Percentiles rank a stretch among this genome's conserved stretches.
phyloP scores from a whole-genome alignment of 345 rosid species.

The Arabidopsis arenosa region DNA sequence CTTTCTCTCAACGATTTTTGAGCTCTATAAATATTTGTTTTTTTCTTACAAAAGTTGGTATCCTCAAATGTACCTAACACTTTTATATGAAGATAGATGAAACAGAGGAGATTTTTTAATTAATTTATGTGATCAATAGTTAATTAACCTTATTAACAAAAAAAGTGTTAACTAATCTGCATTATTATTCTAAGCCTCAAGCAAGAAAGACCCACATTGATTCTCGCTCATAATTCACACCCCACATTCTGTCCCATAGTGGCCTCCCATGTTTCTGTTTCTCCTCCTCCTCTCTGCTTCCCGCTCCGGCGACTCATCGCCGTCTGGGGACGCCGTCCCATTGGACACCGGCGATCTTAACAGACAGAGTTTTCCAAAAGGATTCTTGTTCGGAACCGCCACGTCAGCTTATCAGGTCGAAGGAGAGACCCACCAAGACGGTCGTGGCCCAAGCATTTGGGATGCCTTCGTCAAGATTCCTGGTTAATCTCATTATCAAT shows the following conservation, averaged over 20 bases:
- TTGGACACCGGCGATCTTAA: slow-evolving; percentile 65
- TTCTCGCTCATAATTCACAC: neutral
- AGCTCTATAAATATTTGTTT: slow-evolving; percentile 1
- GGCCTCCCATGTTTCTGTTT: slow-evolving; percentile 27
- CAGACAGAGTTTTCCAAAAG: slow-evolving; percentile 56
- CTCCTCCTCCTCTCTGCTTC: slow-evolving; percentile 21
- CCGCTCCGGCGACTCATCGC: slow-evolving; percentile 24
- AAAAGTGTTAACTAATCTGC: neutral
- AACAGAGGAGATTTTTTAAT: neutral
- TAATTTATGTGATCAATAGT: neutral
- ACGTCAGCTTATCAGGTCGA: slow-evolving; percentile 91
- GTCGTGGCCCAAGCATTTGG: slow-evolving; percentile 97
- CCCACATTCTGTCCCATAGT: slow-evolving; percentile 15
- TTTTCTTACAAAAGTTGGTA: neutral
- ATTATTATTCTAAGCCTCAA: neutral
- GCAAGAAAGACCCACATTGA: neutral
- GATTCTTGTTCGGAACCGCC: slow-evolving; percentile 84
- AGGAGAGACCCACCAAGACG: slow-evolving; percentile 77
- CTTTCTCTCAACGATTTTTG: neutral
- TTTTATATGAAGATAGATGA: too few relatives aligned
- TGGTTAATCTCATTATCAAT: slow-evolving; percentile 44
- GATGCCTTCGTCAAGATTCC: slow-evolving; percentile 69
- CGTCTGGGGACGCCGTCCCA: slow-evolving; percentile 39
- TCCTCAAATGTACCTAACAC: too few relatives aligned
- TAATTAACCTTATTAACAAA: neutral